These are phyloP conservation scores for Bauhinia variegata DNA, from an alignment of 306 rosid genomes.

Conservation along the genomic window DNA sequence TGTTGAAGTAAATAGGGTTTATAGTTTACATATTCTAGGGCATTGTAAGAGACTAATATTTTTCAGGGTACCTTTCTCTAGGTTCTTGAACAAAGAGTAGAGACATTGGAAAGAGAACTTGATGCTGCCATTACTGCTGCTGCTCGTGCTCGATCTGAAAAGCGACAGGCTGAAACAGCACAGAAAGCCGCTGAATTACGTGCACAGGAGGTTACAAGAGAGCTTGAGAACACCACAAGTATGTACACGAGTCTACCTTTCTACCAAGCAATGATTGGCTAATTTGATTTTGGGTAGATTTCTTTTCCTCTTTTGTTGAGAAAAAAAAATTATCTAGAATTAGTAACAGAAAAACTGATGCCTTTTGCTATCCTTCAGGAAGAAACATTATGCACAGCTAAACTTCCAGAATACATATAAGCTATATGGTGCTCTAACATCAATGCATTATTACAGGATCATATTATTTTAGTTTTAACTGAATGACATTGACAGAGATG, in stretches of 20 bases:
- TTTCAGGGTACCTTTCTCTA: conserved; percentile 18
- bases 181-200: conserved; percentile 82
- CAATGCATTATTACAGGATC: neutral
- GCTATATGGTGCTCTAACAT: neutral
- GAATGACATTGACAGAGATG: neutral
- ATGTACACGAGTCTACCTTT: conserved; percentile 31
- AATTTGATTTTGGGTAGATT: neutral
- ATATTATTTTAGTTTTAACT: neutral
- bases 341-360: too few species aligned
- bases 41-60: neutral
- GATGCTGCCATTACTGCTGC: conserved; percentile 93
- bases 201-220: conserved; percentile 73
- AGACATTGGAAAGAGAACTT: conserved; percentile 83
- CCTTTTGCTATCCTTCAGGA: neutral
- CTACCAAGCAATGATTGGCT: neutral
- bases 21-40: too few species aligned
- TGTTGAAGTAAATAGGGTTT: too few species aligned
- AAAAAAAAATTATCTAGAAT: too few species aligned
- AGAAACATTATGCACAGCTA: neutral
- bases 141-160: conserved; percentile 86
- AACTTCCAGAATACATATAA: neutral
- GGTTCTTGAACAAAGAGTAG: conserved; percentile 86
- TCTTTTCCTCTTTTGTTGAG: neutral
- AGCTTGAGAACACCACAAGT: conserved; percentile 98
- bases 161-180: conserved; percentile 83